These are phyloP conservation scores for Phyllostachys edulis DNA, from an alignment of 176 grass and related monocot genomes.

Conservation along the genomic window DNA sequence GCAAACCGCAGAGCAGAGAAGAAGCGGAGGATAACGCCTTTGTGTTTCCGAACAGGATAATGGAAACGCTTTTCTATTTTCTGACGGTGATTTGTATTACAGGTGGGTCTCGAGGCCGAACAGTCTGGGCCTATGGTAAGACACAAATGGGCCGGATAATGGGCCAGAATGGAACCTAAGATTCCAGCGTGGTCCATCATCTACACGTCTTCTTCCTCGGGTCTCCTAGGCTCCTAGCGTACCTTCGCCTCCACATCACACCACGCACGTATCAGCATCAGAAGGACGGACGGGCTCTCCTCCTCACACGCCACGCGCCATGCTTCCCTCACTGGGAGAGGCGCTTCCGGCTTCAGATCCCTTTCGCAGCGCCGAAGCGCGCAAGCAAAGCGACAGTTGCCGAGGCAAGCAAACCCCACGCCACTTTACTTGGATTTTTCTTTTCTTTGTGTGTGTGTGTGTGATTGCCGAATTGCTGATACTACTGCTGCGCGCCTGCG, in stretches of 20 bases:
- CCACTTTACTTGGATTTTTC: neutral
- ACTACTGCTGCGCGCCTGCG: neutral
- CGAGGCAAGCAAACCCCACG: slow-evolving; percentile 35
- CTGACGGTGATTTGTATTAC: neutral
- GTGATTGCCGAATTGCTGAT: neutral
- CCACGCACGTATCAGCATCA: neutral
- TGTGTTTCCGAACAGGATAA: neutral
- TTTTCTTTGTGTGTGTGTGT: neutral
- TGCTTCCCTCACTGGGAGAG: neutral
- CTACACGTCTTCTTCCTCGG: neutral
- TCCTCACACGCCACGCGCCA: neutral
- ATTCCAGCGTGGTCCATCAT: neutral
- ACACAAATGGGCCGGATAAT: rapidly evolving
- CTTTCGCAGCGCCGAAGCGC: neutral
- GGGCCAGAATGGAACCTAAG: neutral
- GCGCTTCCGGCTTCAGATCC: neutral
- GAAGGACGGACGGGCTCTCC: neutral
- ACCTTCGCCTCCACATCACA: neutral
- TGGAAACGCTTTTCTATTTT: neutral
- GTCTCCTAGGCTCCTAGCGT: neutral
- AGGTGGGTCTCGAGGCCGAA: neutral
- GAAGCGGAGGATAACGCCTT: slow-evolving; percentile 13
- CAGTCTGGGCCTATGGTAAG: neutral
- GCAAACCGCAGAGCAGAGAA: neutral
- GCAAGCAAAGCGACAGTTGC: slow-evolving; percentile 42